A percentile compares a stretch with the other conserved stretches of the same genome.
Conservation (phyloP, 202 grass and related monocot genomes). For the Panicum hallii region DNA sequence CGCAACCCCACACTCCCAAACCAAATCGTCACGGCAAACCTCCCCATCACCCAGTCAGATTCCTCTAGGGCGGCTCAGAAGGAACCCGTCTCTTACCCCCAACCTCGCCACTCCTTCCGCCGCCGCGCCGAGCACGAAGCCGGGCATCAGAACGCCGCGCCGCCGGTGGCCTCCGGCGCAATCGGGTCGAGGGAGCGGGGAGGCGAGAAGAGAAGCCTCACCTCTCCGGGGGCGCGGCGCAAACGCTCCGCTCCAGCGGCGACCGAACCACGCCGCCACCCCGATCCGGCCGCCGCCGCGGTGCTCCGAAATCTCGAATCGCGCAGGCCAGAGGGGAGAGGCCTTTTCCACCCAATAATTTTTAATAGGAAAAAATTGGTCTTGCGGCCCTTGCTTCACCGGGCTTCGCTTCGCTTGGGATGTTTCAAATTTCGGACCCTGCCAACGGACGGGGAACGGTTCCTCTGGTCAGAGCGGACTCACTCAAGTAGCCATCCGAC, state of each 20-base stretch:
- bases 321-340: slow-evolving; percentile 15
- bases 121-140: background rate
- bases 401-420: background rate
- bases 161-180: background rate
- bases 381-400: background rate
- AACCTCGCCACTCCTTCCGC: background rate
- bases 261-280: slow-evolving; percentile 39
- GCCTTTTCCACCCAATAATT: background rate
- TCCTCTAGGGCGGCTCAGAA: background rate
- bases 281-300: slow-evolving; percentile 39
- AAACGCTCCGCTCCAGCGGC: slow-evolving; percentile 24
- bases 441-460: background rate
- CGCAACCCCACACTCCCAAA: background rate
- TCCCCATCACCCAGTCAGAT: background rate
- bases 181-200: background rate
- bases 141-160: background rate
- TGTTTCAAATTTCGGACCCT: slow-evolving; percentile 40
- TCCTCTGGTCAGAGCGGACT: no score
- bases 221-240: slow-evolving; percentile 19
- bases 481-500: no score
- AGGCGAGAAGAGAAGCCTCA: slow-evolving; percentile 18
- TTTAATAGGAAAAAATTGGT: background rate
- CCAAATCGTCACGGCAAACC: background rate
- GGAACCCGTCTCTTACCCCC: background rate
- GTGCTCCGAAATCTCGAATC: slow-evolving; percentile 28